phyloP scores from a whole-genome alignment of 345 rosid species.

The Moricandia arvensis region DNA sequence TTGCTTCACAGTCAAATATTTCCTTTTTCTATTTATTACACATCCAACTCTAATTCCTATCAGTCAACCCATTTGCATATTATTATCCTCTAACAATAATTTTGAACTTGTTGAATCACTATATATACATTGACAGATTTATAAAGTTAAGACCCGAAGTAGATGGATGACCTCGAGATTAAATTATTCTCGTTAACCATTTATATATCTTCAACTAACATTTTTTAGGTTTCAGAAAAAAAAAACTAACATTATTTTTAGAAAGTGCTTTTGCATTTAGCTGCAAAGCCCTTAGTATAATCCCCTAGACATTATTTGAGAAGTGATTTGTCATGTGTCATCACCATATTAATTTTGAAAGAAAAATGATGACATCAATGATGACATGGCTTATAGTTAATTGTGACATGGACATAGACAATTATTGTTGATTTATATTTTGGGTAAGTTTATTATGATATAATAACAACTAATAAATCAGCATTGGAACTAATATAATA shows the following conservation, averaged over 20 bases:
- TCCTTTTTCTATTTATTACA: background rate
- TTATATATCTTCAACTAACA: background rate
- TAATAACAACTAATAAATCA: no score
- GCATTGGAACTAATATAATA: no score
- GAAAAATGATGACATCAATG: no score
- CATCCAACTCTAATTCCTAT: constrained; percentile 9
- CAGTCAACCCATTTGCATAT: background rate
- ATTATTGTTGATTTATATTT: no score
- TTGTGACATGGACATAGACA: no score
- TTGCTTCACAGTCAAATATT: constrained; percentile 20
- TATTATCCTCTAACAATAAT: background rate
- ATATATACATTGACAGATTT: background rate
- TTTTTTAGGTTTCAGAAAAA: background rate
- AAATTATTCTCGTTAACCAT: background rate
- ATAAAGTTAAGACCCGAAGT: background rate
- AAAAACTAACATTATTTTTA: no score
- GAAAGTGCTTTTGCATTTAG: background rate
- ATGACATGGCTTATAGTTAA: no score
- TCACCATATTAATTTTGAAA: no score
- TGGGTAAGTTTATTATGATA: no score
- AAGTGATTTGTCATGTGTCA: no score
- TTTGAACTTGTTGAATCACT: background rate
- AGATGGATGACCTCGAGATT: background rate
- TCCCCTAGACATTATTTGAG: no score
- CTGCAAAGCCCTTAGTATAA: background rate